A percentile compares a stretch with the other conserved stretches of the same genome.
phyloP scores from a whole-genome alignment of 2,329 filamentous ascomycete species.

The Diaporthe citrichinensis region DNA sequence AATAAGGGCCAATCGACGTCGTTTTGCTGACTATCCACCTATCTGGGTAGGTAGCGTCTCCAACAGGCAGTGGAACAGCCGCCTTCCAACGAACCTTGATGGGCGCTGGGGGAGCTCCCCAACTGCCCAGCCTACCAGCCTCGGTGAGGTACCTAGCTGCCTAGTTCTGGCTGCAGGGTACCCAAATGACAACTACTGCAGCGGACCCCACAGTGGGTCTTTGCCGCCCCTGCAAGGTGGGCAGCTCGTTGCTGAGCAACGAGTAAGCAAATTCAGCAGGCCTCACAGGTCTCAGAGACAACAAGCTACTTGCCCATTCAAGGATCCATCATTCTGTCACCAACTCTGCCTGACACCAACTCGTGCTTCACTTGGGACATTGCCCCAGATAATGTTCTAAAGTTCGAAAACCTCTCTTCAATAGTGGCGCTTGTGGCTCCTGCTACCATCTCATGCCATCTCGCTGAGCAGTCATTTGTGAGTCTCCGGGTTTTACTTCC shows the following conservation, averaged over 20 bases:
- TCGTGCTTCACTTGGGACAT: constrained; percentile 19
- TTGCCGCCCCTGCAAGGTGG: neutral
- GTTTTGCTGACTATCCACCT: neutral
- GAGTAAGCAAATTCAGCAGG: constrained; percentile 29
- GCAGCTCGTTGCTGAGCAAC: constrained; percentile 39
- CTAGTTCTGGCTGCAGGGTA: constrained; percentile 2
- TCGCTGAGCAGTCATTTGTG: constrained; percentile 24
- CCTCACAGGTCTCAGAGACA: constrained; percentile 26
- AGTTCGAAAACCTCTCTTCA: neutral
- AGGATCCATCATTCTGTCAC: constrained; percentile 24
- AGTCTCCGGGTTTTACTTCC: constrained; percentile 11
- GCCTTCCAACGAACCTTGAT: neutral
- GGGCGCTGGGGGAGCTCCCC: neutral
- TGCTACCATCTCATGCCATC: constrained; percentile 34
- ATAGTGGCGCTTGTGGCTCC: constrained; percentile 1
- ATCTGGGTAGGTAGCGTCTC: neutral
- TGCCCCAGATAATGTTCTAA: constrained; percentile 17
- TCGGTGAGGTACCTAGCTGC: neutral
- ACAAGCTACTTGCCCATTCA: constrained; percentile 34
- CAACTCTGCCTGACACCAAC: constrained; percentile 32
- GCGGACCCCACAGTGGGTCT: constrained; percentile 7
- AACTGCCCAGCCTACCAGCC: neutral
- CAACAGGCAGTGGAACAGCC: neutral
- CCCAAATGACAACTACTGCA: neutral
- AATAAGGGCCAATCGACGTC: constrained; percentile 17